These are phyloP conservation scores for Hypoxylon sp. DNA, from an alignment of 2,329 filamentous ascomycete genomes.

Conservation along the genomic window DNA sequence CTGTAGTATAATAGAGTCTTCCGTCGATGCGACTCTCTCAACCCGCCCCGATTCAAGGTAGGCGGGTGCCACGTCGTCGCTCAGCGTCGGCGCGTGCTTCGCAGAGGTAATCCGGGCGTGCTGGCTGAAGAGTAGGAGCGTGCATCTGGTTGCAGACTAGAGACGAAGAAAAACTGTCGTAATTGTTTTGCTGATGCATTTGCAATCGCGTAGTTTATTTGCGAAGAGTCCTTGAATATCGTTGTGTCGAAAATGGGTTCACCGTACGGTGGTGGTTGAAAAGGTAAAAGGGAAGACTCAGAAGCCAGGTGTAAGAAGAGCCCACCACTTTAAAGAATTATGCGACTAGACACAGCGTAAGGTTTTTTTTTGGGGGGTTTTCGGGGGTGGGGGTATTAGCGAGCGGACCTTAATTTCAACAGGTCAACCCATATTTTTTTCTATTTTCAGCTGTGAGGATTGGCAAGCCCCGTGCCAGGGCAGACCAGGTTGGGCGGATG, in stretches of 20 bases:
- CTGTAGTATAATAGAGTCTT: conserved; percentile 29
- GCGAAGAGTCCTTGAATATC: conserved; percentile 13
- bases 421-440: conserved; percentile 23
- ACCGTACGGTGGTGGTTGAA: conserved; percentile 36
- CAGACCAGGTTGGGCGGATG: conserved; percentile 5
- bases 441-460: conserved; percentile 37
- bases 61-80: conserved; percentile 69
- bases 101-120: conserved; percentile 65
- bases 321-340: conserved; percentile 28
- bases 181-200: conserved; percentile 71
- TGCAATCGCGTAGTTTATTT: conserved; percentile 50
- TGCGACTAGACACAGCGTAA: conserved; percentile 20
- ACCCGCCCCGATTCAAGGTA: conserved; percentile 59
- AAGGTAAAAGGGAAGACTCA: conserved; percentile 20
- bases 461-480: conserved; percentile 19
- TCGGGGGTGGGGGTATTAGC: conserved; percentile 26
- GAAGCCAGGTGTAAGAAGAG: conserved; percentile 23
- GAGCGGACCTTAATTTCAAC: conserved; percentile 38
- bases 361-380: conserved; percentile 14
- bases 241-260: conserved; percentile 22
- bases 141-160: conserved; percentile 73
- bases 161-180: conserved; percentile 60
- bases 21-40: conserved; percentile 44
- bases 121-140: conserved; percentile 65
- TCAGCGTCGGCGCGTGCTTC: conserved; percentile 71